Base-by-base conservation (phyloP, 306 rosid species). In the Parietaria judaica region DNA sequence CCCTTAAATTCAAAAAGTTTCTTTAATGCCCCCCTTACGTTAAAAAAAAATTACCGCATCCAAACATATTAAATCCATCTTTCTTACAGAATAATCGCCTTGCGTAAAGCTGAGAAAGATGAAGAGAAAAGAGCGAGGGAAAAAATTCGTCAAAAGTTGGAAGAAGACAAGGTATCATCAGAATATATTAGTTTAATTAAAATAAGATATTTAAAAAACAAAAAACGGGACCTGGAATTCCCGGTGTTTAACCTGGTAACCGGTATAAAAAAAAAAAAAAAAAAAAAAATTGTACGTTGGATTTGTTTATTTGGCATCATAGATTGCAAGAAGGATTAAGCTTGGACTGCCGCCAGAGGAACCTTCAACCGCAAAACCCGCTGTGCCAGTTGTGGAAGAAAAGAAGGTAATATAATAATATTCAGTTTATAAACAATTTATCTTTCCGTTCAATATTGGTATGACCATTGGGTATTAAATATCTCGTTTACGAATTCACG, bases 51-150 rank as follows among this genome's bases (percentile, higher is more conserved):
- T 49, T 3, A 10, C 3, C 14, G 10, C 15, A 49, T 49, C 53
- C 53, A 10, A 10, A 4, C 53, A 41, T 36, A 41, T 47, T 39
- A 36, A 10, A 61, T 61, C 44, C 45, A 23, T 68, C 62, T 67
- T n/a, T 69, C 60, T 53, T 53, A 45, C 73, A 92, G 99, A 77
- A 65, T 92, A 74, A 11, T 88, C 66, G 95, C 99, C 71, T 70
- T 86, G 78, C 76, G 96, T 46, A 92, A 92, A 84, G 99, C 95
- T 52, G 99, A 92, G 80, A 88, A 92, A 76, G 99, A 88, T 61
- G 99, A 92, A 72, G 99, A 92, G 84, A 84, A 62, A 78, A 86
- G 83, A 78, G 99, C 96, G 56, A 79, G 96, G 61, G 99, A 92
- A 69, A 92, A 81, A 85, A 92, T 92, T 75, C 86, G 58, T 70